Conservation (phyloP, 164 flowering plant species). For the Chloranthus sessilifolius region DNA sequence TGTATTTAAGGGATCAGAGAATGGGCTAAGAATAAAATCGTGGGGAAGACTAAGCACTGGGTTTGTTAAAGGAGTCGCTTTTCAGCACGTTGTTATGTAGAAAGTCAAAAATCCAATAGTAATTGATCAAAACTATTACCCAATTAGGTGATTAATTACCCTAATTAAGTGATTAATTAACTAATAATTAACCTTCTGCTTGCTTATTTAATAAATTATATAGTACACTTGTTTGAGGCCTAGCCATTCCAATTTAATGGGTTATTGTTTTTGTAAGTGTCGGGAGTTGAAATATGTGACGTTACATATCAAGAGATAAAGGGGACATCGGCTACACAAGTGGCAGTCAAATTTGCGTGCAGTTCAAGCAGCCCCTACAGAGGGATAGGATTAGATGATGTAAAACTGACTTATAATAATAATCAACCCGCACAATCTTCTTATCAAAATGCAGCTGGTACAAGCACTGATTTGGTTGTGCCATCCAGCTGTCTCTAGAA, state of each 20-base stretch:
- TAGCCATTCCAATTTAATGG: too few species aligned
- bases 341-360: conserved; percentile 13
- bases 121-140: conserved; percentile 68
- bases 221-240: too few species aligned
- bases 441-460: conserved; percentile 13
- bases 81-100: conserved; percentile 34
- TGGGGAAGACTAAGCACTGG: conserved; percentile 65
- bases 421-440: conserved; percentile 1
- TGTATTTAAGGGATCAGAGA: conserved; percentile 37
- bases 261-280: background rate
- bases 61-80: conserved; percentile 37
- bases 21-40: conserved; percentile 63
- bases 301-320: conserved; percentile 13
- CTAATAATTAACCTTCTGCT: too few species aligned
- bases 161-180: conserved; percentile 53
- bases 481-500: conserved; percentile 14
- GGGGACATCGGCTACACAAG: conserved; percentile 18
- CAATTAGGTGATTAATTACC: conserved; percentile 32
- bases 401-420: conserved; percentile 11
- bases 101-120: conserved; percentile 50
- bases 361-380: conserved; percentile 17
- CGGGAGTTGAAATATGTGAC: conserved; percentile 14
- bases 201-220: too few species aligned
- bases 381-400: conserved; percentile 13
- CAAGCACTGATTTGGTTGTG: background rate